Conservation (phyloP, 2,329 filamentous ascomycete genomes). For the Exophiala calicioides region DNA sequence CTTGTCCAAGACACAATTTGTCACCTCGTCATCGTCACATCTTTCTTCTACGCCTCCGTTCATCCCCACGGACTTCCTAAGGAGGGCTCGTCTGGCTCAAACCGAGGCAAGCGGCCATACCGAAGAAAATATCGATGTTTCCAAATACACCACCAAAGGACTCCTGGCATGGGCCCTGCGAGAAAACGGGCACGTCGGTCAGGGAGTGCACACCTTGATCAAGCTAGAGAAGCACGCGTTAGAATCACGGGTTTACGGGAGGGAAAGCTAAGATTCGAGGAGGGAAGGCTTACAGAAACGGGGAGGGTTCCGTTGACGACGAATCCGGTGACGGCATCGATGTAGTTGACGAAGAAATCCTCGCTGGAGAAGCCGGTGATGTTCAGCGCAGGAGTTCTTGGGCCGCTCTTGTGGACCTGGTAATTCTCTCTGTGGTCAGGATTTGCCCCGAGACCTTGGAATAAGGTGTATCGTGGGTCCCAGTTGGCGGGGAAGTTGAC, state of each 20-base stretch:
- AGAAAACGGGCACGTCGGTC: slow-evolving; percentile 77
- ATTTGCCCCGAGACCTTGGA: slow-evolving; percentile 68
- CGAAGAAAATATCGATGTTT: slow-evolving; percentile 41
- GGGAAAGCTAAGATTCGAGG: background rate
- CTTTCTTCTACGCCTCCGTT: too few species aligned
- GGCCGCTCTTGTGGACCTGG: slow-evolving; percentile 66
- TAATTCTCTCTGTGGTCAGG: slow-evolving; percentile 79
- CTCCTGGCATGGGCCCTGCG: slow-evolving; percentile 76
- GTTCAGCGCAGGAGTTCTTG: slow-evolving; percentile 62
- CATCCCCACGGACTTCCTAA: too few species aligned
- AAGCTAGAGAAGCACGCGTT: slow-evolving; percentile 38
- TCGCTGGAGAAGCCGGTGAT: slow-evolving; percentile 51
- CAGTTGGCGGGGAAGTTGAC: slow-evolving; percentile 79
- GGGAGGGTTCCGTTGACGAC: slow-evolving; percentile 75
- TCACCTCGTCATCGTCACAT: too few species aligned
- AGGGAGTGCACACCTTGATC: slow-evolving; percentile 72
- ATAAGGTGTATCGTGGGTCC: slow-evolving; percentile 81
- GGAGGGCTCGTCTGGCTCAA: slow-evolving; percentile 29
- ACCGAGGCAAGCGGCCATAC: slow-evolving; percentile 41
- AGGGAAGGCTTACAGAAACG: slow-evolving; percentile 38
- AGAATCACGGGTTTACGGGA: background rate
- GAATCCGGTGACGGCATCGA: slow-evolving; percentile 67
- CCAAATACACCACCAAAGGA: slow-evolving; percentile 59
- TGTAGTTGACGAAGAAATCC: slow-evolving; percentile 68
- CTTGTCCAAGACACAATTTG: too few species aligned